Evolutionary conservation across 768 basidiomycete genomes (phyloP).

Genomic region (Podaxis carcinomalis): DNA sequence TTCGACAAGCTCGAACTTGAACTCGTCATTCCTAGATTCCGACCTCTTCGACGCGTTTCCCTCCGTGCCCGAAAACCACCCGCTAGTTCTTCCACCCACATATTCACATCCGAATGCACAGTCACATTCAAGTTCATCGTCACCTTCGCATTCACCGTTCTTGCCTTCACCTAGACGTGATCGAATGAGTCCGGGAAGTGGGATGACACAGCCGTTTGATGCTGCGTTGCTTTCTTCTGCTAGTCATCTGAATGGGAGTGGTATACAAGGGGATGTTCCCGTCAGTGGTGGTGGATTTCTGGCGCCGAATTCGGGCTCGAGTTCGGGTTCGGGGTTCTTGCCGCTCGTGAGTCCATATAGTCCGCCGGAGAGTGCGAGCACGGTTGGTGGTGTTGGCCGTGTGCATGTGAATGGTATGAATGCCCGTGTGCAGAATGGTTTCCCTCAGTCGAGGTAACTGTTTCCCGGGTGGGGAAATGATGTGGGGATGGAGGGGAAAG

Average conservation of each 20-base stretch:
- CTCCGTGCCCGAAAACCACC: slow-evolving; percentile 53
- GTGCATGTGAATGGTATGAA: background rate
- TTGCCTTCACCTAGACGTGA: slow-evolving; percentile 4
- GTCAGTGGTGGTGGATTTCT: background rate
- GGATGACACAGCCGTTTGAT: slow-evolving; percentile 27
- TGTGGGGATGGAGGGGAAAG: background rate
- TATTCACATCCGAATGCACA: background rate
- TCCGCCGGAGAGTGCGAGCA: background rate
- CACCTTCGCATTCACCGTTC: background rate
- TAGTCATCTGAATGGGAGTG: slow-evolving; percentile 27
- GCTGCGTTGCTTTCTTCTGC: slow-evolving; percentile 46
- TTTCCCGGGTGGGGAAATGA: background rate
- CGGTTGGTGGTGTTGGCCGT: background rate
- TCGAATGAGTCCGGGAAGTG: slow-evolving; percentile 11
- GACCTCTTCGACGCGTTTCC: slow-evolving; percentile 72
- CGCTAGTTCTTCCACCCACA: slow-evolving; percentile 17
- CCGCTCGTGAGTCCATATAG: slow-evolving; percentile 2
- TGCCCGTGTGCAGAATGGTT: background rate
- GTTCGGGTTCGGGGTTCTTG: background rate
- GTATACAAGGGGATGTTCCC: background rate
- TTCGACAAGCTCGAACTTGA: slow-evolving; percentile 32
- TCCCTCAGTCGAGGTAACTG: background rate
- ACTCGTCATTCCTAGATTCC: slow-evolving; percentile 50
- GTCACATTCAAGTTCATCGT: background rate
- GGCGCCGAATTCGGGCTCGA: background rate